phyloP scores from a whole-genome alignment of 768 basidiomycete genomes.

The Baorangia bicolor region DNA sequence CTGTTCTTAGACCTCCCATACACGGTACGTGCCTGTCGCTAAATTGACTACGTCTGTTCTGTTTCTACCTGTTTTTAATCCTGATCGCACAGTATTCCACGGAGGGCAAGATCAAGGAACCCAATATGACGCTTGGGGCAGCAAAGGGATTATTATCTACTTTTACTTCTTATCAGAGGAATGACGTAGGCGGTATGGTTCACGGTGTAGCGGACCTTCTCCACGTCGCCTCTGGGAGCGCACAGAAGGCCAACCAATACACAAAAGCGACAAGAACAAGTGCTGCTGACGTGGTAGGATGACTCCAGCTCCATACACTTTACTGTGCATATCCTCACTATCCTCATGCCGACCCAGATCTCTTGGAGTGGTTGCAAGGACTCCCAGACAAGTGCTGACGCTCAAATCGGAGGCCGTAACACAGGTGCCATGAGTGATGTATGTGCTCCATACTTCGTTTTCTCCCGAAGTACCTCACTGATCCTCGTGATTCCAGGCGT shows the following conservation, averaged over 20 bases:
- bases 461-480: not conserved
- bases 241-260: constrained; percentile 60
- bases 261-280: constrained; percentile 68
- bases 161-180: constrained; percentile 69
- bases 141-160: constrained; percentile 84
- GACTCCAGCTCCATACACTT: not conserved
- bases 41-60: not conserved
- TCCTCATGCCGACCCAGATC: constrained; percentile 44
- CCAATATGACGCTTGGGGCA: constrained; percentile 83
- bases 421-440: constrained; percentile 83
- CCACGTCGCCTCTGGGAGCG: constrained; percentile 68
- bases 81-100: constrained; percentile 70
- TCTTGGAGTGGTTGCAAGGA: constrained; percentile 85
- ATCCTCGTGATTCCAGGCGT: constrained; percentile 40
- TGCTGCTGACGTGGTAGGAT: constrained; percentile 80
- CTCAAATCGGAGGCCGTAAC: constrained; percentile 60
- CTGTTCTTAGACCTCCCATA: constrained; percentile 59
- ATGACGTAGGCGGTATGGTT: constrained; percentile 80
- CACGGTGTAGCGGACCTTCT: constrained; percentile 70
- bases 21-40: constrained; percentile 41
- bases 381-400: constrained; percentile 79
- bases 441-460: constrained; percentile 23
- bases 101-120: constrained; percentile 93
- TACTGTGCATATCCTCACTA: not conserved
- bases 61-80: not conserved